Percentiles rank a stretch among this genome's conserved stretches.
phyloP scores from a whole-genome alignment of 2,329 filamentous ascomycete genomes.

The Magnaporthiopsis incrustans region DNA sequence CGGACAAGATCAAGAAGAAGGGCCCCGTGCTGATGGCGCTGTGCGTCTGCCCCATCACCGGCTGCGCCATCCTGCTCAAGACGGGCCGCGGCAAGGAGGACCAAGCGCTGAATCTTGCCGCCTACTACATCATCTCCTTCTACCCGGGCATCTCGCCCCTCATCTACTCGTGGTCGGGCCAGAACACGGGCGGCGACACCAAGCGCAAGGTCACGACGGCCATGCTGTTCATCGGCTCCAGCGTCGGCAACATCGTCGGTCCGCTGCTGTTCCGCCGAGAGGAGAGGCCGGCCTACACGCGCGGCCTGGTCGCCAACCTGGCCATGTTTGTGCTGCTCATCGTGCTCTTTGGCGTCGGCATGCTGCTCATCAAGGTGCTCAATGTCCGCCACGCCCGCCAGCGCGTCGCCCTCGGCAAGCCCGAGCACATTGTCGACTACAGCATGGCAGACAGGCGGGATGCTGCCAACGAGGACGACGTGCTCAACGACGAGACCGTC shows the following conservation, averaged over 20 bases:
- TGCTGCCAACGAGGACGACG: conserved; percentile 3
- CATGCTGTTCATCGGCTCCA: conserved; percentile 57
- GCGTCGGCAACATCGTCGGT: conserved; percentile 54
- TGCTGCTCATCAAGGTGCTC: conserved; percentile 8
- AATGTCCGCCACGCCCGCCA: conserved; percentile 10
- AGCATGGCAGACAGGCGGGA: conserved; percentile 7
- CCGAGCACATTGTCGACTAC: conserved; percentile 11
- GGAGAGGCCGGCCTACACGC: conserved; percentile 49
- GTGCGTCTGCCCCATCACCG: conserved; percentile 20
- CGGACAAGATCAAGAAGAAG: conserved; percentile 47
- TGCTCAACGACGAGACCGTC: conserved; percentile 4
- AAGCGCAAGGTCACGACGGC: conserved; percentile 63
- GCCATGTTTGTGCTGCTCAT: conserved; percentile 47
- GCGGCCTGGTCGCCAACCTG: conserved; percentile 52
- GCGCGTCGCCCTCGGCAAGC: conserved; percentile 13
- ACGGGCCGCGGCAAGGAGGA: conserved; percentile 44
- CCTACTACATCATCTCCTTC: conserved; percentile 14
- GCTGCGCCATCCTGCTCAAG: conserved; percentile 17
- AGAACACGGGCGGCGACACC: conserved; percentile 61
- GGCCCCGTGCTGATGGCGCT: conserved; percentile 32
- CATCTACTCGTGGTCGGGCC: conserved; percentile 52
- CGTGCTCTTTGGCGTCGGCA: conserved; percentile 5
- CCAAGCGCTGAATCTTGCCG: conserved; percentile 43
- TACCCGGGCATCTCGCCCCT: conserved; percentile 36
- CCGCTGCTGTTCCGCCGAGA: conserved; percentile 52